Evolutionary conservation across 2,329 filamentous ascomycete species (phyloP).

Genomic region (Bipolaris sorokiniana): DNA sequence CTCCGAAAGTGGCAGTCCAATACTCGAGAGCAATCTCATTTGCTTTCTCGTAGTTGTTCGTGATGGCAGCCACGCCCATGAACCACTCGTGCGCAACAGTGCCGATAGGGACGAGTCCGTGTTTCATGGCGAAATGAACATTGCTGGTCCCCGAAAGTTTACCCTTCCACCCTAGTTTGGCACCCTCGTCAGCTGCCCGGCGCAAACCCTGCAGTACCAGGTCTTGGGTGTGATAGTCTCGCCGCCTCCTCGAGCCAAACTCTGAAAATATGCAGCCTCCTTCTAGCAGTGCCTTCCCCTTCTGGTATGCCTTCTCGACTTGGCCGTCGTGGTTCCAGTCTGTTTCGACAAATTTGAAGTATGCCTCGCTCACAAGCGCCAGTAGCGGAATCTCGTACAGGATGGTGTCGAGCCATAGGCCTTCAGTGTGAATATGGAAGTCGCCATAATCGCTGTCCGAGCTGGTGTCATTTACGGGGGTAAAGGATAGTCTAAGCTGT

Average conservation of each 20-base stretch:
- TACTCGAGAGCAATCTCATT: slow-evolving; percentile 84
- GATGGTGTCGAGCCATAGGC: slow-evolving; percentile 92
- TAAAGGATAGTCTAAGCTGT: slow-evolving; percentile 76
- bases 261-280: slow-evolving; percentile 90
- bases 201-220: slow-evolving; percentile 87
- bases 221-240: slow-evolving; percentile 95
- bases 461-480: slow-evolving; percentile 60
- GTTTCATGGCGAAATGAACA: slow-evolving; percentile 95
- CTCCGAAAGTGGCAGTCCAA: slow-evolving; percentile 91
- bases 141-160: slow-evolving; percentile 90
- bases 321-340: slow-evolving; percentile 92
- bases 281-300: slow-evolving; percentile 78
- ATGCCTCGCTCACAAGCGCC: slow-evolving; percentile 90
- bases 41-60: slow-evolving; percentile 80
- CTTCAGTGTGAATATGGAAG: slow-evolving; percentile 76
- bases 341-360: slow-evolving; percentile 94
- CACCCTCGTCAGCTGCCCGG: slow-evolving; percentile 74
- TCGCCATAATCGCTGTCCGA: slow-evolving; percentile 73
- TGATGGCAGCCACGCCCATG: slow-evolving; percentile 95
- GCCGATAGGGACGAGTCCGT: slow-evolving; percentile 81
- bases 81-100: slow-evolving; percentile 99
- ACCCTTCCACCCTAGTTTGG: slow-evolving; percentile 69
- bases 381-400: slow-evolving; percentile 96
- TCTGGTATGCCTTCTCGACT: slow-evolving; percentile 80
- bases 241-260: slow-evolving; percentile 85